Conservation (phyloP, 225 moss, liverwort and hornwort species). For the Thuidium tamariscinum region DNA sequence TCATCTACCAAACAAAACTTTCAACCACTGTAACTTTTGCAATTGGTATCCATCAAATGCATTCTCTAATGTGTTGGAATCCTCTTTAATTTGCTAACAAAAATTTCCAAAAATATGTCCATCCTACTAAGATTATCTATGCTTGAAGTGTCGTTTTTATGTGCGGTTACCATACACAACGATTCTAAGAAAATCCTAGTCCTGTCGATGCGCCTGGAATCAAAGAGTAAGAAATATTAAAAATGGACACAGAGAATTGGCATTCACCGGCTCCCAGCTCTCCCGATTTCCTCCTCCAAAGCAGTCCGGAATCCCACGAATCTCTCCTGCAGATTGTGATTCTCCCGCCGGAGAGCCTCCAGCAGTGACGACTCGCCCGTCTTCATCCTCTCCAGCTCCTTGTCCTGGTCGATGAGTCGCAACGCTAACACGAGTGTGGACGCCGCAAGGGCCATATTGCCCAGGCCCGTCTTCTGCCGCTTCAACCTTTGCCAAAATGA, state of each 20-base stretch:
- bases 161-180: neutral
- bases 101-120: neutral
- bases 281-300: constrained; percentile 31
- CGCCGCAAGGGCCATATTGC: constrained; percentile 49
- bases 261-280: constrained; percentile 27
- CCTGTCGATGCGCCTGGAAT: neutral
- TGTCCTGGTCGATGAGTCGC: constrained; percentile 49
- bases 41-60: neutral
- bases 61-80: neutral
- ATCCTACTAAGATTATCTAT: neutral
- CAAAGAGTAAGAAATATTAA: neutral
- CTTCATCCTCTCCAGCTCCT: constrained; percentile 29
- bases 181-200: neutral
- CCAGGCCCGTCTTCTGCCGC: constrained; percentile 41
- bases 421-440: constrained; percentile 35
- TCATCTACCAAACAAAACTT: neutral
- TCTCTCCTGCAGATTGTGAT: constrained; percentile 1
- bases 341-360: constrained; percentile 35
- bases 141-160: neutral
- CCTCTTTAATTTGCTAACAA: neutral
- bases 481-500: constrained; percentile 46
- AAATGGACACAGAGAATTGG: neutral
- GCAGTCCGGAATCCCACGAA: constrained; percentile 18
- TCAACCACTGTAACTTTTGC: neutral
- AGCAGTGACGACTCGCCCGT: constrained; percentile 21